Conservation (phyloP, 768 basidiomycete species). For the Strobilomyces echinocephalus region DNA sequence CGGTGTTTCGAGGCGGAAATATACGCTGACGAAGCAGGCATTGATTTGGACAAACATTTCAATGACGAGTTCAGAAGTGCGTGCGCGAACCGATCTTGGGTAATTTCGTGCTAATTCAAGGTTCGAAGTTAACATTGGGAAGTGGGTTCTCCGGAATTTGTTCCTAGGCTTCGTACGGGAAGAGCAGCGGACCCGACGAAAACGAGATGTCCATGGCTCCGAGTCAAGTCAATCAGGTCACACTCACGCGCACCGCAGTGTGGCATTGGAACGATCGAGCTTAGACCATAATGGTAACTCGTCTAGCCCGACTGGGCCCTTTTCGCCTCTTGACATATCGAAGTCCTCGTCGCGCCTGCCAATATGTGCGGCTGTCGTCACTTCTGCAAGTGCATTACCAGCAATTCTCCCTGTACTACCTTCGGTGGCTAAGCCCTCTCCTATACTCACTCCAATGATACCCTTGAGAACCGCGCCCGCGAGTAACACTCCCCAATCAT, state of each 20-base stretch:
- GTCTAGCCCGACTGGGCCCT: conserved; percentile 18
- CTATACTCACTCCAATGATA: conserved; percentile 59
- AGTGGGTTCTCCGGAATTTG: conserved; percentile 84
- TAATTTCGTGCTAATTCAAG: conserved; percentile 3
- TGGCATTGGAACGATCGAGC: conserved; percentile 14
- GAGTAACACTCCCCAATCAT: conserved; percentile 43
- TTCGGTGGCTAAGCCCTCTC: conserved; percentile 43
- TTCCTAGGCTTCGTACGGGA: conserved; percentile 76
- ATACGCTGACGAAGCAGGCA: conserved; percentile 88
- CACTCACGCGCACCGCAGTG: conserved; percentile 19
- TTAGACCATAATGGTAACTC: conserved; percentile 24
- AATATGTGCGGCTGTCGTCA: conserved; percentile 45
- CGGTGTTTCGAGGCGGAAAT: conserved; percentile 92
- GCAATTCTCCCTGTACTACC: conserved; percentile 51
- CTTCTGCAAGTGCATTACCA: conserved; percentile 61
- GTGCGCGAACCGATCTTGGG: conserved; percentile 29
- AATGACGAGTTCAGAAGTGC: conserved; percentile 78
- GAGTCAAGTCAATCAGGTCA: conserved; percentile 16
- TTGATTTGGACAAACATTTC: conserved; percentile 52
- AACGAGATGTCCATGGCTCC: conserved; percentile 26
- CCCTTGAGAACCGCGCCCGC: conserved; percentile 35
- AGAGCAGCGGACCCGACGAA: conserved; percentile 46
- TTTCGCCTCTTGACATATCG: conserved; percentile 30
- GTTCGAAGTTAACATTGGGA: conserved; percentile 78
- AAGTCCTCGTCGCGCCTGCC: conserved; percentile 22